A percentile compares a stretch with the other conserved stretches of the same genome.
Conservation (phyloP, 805 yeast genomes). For the Ogataea corticis region DNA sequence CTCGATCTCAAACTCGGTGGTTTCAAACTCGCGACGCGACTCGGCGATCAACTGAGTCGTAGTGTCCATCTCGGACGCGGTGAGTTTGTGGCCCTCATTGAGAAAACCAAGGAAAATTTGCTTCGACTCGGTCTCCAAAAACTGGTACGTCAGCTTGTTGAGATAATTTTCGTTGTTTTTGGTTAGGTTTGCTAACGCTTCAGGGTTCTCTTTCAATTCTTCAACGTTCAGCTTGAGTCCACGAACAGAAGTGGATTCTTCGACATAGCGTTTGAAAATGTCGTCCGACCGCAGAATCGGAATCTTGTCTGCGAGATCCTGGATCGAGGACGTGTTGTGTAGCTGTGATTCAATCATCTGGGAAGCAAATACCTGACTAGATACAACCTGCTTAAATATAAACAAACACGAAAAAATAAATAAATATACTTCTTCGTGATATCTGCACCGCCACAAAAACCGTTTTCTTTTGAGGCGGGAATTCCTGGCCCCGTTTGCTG, state of each 20-base stretch:
- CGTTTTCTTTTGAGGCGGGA: neutral
- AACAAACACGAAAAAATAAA: constrained; percentile 1
- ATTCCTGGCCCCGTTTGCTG: no score
- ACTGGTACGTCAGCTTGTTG: constrained; percentile 60
- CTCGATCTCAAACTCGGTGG: constrained; percentile 19
- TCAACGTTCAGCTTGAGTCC: constrained; percentile 17
- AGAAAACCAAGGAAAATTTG: constrained; percentile 62
- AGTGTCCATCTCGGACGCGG: constrained; percentile 23
- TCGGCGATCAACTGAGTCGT: constrained; percentile 21
- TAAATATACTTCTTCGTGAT: neutral
- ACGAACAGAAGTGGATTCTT: constrained; percentile 17
- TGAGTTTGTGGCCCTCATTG: constrained; percentile 34
- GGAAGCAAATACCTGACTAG: neutral
- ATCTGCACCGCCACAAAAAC: constrained; percentile 6
- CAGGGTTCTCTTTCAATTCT: constrained; percentile 17
- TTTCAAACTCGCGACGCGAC: constrained; percentile 15
- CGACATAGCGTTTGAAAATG: constrained; percentile 19
- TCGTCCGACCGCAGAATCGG: constrained; percentile 22
- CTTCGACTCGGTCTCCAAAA: constrained; percentile 70
- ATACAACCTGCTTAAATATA: neutral
- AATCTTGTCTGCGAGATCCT: constrained; percentile 20
- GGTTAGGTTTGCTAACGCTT: constrained; percentile 17
- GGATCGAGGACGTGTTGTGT: constrained; percentile 19
- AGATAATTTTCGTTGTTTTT: constrained; percentile 42
- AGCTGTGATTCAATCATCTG: constrained; percentile 3